phyloP scores from a whole-genome alignment of 2,329 filamentous ascomycete species.

The Hypoxylon sp. region DNA sequence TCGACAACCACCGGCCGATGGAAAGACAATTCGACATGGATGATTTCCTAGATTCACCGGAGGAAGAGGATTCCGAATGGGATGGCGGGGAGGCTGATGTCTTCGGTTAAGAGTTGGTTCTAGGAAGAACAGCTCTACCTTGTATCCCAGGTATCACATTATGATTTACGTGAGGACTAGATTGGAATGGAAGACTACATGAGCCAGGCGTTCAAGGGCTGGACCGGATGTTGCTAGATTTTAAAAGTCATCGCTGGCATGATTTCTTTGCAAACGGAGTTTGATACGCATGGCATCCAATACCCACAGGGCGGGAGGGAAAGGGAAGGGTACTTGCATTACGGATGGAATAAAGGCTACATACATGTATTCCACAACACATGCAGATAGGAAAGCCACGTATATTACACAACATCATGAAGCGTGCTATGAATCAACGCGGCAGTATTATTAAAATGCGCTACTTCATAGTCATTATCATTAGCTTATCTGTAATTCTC shows the following conservation, averaged over 20 bases:
- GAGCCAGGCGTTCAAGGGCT: slow-evolving; percentile 28
- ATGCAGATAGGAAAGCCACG: slow-evolving; percentile 7
- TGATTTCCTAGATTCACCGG: slow-evolving; percentile 75
- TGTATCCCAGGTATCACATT: slow-evolving; percentile 8
- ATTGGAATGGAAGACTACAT: slow-evolving; percentile 10
- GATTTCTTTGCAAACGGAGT: slow-evolving; percentile 25
- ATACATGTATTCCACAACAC: slow-evolving; percentile 8
- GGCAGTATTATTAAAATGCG: neutral
- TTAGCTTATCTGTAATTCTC: neutral
- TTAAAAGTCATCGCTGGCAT: slow-evolving; percentile 41
- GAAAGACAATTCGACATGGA: slow-evolving; percentile 79
- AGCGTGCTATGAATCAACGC: neutral
- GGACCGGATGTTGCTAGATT: slow-evolving; percentile 27
- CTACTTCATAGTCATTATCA: neutral
- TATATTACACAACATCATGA: slow-evolving; percentile 1
- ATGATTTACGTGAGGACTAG: slow-evolving; percentile 33
- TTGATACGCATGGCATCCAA: slow-evolving; percentile 19
- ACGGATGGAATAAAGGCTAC: slow-evolving; percentile 5
- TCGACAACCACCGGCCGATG: slow-evolving; percentile 82
- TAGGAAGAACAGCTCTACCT: neutral
- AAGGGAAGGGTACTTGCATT: slow-evolving; percentile 17
- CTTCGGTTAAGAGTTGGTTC: slow-evolving; percentile 33
- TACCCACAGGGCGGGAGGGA: slow-evolving; percentile 18
- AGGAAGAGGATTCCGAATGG: slow-evolving; percentile 71
- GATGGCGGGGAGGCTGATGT: slow-evolving; percentile 60